Percentiles rank a stretch among this genome's conserved stretches.
Conservation (phyloP, 257 asterid genomes). For the Rhazya stricta region DNA sequence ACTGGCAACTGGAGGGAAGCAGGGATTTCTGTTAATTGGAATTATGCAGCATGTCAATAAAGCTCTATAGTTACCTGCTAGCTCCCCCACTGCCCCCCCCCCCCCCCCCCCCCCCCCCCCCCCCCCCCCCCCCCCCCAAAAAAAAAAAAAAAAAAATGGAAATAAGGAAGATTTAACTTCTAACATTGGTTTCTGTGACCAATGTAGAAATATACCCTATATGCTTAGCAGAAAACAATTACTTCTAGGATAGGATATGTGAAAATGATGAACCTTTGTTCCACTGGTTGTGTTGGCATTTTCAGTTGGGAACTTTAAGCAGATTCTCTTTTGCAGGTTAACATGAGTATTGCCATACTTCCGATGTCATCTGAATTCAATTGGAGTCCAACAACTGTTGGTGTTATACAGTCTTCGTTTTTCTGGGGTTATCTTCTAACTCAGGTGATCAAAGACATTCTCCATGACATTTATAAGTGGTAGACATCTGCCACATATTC, state of each 20-base stretch:
- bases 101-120: no score
- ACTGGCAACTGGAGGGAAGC: no score
- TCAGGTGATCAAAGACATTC: conserved; percentile 44
- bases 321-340: conserved; percentile 51
- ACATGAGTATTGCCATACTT: conserved; percentile 95
- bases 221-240: background rate
- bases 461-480: conserved; percentile 3
- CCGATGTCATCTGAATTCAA: conserved; percentile 80
- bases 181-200: background rate
- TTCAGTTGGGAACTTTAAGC: conserved; percentile 21
- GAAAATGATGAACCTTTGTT: background rate
- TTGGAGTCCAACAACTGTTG: conserved; percentile 87
- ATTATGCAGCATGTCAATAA: background rate
- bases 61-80: background rate
- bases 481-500: conserved; percentile 6
- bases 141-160: background rate
- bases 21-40: background rate
- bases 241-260: background rate
- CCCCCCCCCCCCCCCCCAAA: no score
- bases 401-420: conserved; percentile 80
- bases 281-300: background rate
- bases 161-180: no score
- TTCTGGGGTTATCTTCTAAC: conserved; percentile 97
- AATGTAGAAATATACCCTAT: background rate
- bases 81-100: no score